These are phyloP conservation scores for Rhododendron vialii DNA, from an alignment of 148 eudicot genomes.

Conservation along the genomic window DNA sequence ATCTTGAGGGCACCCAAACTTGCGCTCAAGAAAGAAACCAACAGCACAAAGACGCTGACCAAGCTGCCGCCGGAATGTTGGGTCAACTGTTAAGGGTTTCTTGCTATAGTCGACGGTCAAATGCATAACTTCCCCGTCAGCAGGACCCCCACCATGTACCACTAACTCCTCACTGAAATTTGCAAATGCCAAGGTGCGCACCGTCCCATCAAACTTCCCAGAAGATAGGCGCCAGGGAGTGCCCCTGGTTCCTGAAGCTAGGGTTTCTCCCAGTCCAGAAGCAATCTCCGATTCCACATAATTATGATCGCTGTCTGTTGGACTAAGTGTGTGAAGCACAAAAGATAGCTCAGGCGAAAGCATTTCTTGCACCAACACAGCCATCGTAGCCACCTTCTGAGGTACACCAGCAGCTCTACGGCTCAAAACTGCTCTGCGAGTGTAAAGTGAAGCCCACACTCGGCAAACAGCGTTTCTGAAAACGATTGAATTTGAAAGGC, in stretches of 20 bases:
- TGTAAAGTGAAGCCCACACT: constrained; percentile 92
- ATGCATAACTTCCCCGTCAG: constrained; percentile 66
- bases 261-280: constrained; percentile 89
- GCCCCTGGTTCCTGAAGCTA: constrained; percentile 87
- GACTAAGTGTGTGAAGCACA: constrained; percentile 87
- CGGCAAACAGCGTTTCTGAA: constrained; percentile 62
- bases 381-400: constrained; percentile 73
- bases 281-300: constrained; percentile 84
- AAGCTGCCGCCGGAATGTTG: constrained; percentile 59
- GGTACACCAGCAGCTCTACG: constrained; percentile 71
- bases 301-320: constrained; percentile 55
- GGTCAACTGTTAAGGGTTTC: constrained; percentile 65
- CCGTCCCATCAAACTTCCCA: constrained; percentile 66
- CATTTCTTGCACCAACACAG: constrained; percentile 86
- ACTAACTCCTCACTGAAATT: constrained; percentile 90
- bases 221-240: constrained; percentile 84
- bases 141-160: constrained; percentile 47
- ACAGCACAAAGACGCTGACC: constrained; percentile 80
- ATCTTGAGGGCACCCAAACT: constrained; percentile 81
- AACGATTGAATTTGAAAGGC: constrained; percentile 60
- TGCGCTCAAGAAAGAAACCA: constrained; percentile 75
- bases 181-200: constrained; percentile 73
- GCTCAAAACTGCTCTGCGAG: constrained; percentile 91
- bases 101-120: constrained; percentile 78
- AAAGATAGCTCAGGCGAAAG: constrained; percentile 77